Base-by-base conservation (phyloP, 805 yeast genomes). In the Wickerhamiella kazuoi region DNA sequence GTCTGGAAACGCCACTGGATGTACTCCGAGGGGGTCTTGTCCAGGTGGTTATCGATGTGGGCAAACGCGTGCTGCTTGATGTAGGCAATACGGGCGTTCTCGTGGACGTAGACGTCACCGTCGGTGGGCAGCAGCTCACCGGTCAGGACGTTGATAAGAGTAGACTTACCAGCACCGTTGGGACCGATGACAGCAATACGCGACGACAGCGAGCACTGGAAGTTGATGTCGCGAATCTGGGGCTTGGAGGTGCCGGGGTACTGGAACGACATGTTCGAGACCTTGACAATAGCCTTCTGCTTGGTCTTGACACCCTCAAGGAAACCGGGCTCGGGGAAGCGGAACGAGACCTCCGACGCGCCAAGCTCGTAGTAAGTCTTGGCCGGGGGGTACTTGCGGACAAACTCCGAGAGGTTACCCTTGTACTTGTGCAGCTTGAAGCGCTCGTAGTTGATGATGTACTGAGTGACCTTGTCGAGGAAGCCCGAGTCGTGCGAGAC, bases 1-100 rank as follows among this genome's bases (percentile, higher is more conserved):
- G 98, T 90, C 75, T 90, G 98, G 96, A 87, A 90, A 79, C 98
- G 90, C 98, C 98, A 90, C 74, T 90, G 98, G 59, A 90, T 90
- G 74, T 90, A 90, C 75, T 90, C 98, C 60, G 96, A 84, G 63
- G 98, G 98, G 62, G 99, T 90, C 77, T 80, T 82, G 77, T 90
- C 99, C 67, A 87, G 76, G 66, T 90, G 98, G 64, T 80, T 76
- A 69, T 93, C 99, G 61, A 90, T 87, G 69, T 90, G 98, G 52
- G 97, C 97, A 64, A 90, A 90, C 67, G 98, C 98, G 68, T 93
- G 98, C 74, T 90, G 99, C 74, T 90, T 90, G 60, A 90, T 86
- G 90, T 90, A 90, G 62, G 97, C 99, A 61, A 90, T 90, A 79
- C 98, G 94, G 75, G 93, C 80, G 71, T 90, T 90, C 74, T 87